Conservation (phyloP, 768 basidiomycete genomes). For the Tremella fuciformis region DNA sequence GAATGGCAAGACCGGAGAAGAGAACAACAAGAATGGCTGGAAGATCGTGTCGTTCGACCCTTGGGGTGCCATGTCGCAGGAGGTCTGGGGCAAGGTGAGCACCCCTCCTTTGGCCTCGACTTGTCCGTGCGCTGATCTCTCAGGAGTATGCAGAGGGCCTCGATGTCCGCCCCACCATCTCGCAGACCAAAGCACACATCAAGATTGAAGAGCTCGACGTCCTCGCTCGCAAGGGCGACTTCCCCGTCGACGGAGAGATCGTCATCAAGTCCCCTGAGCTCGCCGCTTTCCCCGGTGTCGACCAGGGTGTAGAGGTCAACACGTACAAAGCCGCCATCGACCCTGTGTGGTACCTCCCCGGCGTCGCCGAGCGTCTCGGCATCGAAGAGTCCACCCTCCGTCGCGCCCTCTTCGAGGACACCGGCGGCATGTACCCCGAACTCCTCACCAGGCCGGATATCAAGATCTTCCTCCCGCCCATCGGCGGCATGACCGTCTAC, state of each 20-base stretch:
- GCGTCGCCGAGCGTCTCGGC: constrained; percentile 87
- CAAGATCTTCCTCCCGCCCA: constrained; percentile 92
- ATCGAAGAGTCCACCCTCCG: constrained; percentile 83
- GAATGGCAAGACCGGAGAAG: constrained; percentile 23
- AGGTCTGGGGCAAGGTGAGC: constrained; percentile 40
- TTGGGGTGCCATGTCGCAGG: constrained; percentile 78
- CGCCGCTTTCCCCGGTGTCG: constrained; percentile 46
- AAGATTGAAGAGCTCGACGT: constrained; percentile 93
- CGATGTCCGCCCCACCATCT: constrained; percentile 88
- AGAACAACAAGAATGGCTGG: constrained; percentile 54
- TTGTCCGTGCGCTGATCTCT: not conserved
- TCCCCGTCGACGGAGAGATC: constrained; percentile 76
- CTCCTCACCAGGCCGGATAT: constrained; percentile 92
- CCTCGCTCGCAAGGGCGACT: constrained; percentile 65
- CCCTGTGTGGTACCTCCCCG: constrained; percentile 93
- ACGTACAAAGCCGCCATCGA: constrained; percentile 94
- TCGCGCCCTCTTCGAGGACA: constrained; percentile 91
- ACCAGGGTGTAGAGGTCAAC: constrained; percentile 78
- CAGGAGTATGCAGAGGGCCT: constrained; percentile 57
- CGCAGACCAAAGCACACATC: constrained; percentile 85
- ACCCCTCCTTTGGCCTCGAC: constrained; percentile 2
- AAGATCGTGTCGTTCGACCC: constrained; percentile 94
- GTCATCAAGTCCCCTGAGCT: constrained; percentile 62
- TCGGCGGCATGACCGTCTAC: constrained; percentile 82
- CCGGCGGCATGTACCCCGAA: constrained; percentile 65